A percentile compares a stretch with the other conserved stretches of the same genome.
These are phyloP conservation scores for Alternaria atra DNA, from an alignment of 2,329 filamentous ascomycete genomes.

Conservation along the genomic window DNA sequence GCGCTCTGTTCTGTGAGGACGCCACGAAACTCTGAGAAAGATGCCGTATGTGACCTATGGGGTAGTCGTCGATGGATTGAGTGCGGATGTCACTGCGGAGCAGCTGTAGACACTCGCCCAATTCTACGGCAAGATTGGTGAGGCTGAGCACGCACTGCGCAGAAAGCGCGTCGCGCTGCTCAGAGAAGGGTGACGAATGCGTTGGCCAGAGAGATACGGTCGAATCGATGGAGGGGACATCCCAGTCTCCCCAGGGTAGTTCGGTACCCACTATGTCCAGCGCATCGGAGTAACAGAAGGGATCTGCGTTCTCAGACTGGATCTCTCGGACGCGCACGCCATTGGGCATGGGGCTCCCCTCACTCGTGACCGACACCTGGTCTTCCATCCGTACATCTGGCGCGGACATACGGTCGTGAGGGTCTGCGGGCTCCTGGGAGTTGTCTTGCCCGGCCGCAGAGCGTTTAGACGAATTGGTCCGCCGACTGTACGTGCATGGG, in stretches of 20 bases:
- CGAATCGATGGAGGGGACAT: neutral
- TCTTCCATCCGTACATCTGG: neutral
- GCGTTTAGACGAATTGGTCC: neutral
- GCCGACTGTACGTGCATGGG: neutral
- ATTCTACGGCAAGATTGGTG: neutral
- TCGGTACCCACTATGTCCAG: neutral
- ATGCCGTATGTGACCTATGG: neutral
- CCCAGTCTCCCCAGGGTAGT: neutral
- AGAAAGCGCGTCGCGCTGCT: neutral
- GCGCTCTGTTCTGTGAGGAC: neutral
- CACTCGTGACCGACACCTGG: neutral
- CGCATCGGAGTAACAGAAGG: neutral
- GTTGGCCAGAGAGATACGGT: neutral
- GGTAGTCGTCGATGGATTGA: conserved; percentile 1
- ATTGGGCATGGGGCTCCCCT: neutral
- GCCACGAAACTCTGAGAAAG: neutral
- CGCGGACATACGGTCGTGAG: neutral
- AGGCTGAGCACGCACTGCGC: neutral
- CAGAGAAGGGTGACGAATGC: neutral
- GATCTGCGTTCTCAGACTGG: neutral
- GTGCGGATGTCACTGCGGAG: neutral
- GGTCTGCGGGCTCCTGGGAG: neutral
- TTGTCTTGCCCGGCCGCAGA: neutral
- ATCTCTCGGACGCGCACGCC: neutral
- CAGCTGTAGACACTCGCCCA: conserved; percentile 1